These are phyloP conservation scores for Waitea zeae DNA, from an alignment of 1,284 basidiomycete genomes.

Conservation along the genomic window DNA sequence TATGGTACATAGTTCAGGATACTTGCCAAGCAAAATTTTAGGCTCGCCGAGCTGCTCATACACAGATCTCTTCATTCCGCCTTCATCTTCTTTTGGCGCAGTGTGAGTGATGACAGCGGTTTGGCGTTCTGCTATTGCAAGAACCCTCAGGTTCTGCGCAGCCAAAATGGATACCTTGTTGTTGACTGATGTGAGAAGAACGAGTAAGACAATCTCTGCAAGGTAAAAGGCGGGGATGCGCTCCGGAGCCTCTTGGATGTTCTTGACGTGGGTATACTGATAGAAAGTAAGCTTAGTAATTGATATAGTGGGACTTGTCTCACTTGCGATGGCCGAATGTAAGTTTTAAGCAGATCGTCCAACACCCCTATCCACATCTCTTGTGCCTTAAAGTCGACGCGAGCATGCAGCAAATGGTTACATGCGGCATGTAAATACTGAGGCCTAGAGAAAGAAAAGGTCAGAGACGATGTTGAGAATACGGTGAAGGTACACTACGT, in stretches of 20 bases:
- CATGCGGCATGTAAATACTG: conserved; percentile 35
- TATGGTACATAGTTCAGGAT: too few species aligned
- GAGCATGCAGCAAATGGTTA: conserved; percentile 34
- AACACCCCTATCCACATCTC: conserved; percentile 49
- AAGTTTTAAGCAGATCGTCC: conserved; percentile 40
- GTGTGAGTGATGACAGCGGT: conserved; percentile 31
- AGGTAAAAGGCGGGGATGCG: conserved; percentile 46
- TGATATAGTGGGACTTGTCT: conserved; percentile 9
- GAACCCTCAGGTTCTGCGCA: conserved; percentile 44
- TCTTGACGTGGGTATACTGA: conserved; percentile 25
- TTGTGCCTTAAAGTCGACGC: conserved; percentile 42
- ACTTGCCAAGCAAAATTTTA: too few species aligned
- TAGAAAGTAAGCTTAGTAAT: conserved; percentile 4
- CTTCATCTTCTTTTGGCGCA: conserved; percentile 36
- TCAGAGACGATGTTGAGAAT: conserved; percentile 5
- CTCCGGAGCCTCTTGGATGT: conserved; percentile 26
- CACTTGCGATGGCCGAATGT: conserved; percentile 30
- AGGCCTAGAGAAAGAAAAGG: conserved; percentile 23
- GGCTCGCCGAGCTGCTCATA: conserved; percentile 69
- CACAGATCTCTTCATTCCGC: conserved; percentile 46
- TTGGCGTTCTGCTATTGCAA: conserved; percentile 47
- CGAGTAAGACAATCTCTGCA: conserved; percentile 53
- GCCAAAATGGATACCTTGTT: conserved; percentile 47
- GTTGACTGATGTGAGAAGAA: conserved; percentile 51
- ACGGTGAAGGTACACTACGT: conserved; percentile 15